These are phyloP conservation scores for Xylariaceae sp. DNA, from an alignment of 2,329 filamentous ascomycete species.

Conservation along the genomic window DNA sequence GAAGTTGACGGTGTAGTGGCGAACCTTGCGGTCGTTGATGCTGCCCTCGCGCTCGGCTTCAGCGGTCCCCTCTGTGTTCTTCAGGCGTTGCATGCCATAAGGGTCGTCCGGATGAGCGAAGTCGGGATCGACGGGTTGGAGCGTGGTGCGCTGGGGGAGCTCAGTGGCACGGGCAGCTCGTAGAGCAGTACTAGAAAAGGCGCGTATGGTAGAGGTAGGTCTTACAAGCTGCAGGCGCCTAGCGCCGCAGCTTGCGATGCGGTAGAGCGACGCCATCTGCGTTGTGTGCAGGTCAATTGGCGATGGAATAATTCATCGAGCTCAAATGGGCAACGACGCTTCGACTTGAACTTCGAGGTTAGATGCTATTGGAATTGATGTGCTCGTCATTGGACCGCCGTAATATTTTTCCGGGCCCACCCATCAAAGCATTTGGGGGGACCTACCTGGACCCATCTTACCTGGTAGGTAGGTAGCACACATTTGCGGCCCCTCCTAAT, in stretches of 20 bases:
- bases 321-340: slow-evolving; percentile 24
- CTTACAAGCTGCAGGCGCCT: slow-evolving; percentile 61
- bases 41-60: slow-evolving; percentile 57
- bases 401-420: slow-evolving; percentile 33
- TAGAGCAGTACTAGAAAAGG: slow-evolving; percentile 69
- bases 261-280: slow-evolving; percentile 74
- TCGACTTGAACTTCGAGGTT: neutral
- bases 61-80: slow-evolving; percentile 50
- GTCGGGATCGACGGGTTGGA: slow-evolving; percentile 70
- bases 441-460: neutral
- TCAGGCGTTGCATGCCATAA: slow-evolving; percentile 54
- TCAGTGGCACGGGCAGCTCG: slow-evolving; percentile 69
- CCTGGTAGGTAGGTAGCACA: neutral
- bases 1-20: slow-evolving; percentile 99
- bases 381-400: slow-evolving; percentile 40
- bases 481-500: no score
- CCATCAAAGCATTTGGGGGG: no score
- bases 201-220: slow-evolving; percentile 48
- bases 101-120: slow-evolving; percentile 61
- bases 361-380: slow-evolving; percentile 33
- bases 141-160: slow-evolving; percentile 63
- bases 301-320: slow-evolving; percentile 30
- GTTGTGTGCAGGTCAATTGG: slow-evolving; percentile 42
- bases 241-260: slow-evolving; percentile 74
- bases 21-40: slow-evolving; percentile 77